Evolutionary conservation across 176 grass and related monocot species (phyloP), one percentile per base, ranked within the genome.

Genomic region (Phragmites australis): DNA sequence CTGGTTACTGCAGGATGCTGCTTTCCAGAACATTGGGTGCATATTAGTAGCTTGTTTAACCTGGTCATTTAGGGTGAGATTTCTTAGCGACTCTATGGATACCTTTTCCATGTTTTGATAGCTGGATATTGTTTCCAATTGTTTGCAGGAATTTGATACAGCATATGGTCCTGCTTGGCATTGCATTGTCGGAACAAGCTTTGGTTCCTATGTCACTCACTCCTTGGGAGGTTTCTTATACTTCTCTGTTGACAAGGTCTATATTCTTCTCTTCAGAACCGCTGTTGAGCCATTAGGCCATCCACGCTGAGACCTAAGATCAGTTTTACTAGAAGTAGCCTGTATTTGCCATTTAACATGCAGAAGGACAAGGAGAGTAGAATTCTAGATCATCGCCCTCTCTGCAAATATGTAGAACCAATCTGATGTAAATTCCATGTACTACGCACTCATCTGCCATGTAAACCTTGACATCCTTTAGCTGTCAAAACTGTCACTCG

Each of bases 121-220:
- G 23, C 9, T 72, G 14, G 40, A 64, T 81, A 63, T 5, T 75
- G 57, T 22, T 80, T 68, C 30, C 46, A 78, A 77, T 65, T 80
- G 2, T 22, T 86, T 78, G 44, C 86, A 91, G 88, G 92, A 94
- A 64, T 91, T 94, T 10, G 92, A 94, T 58, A 75, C 72, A 0
- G 26, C 83, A n/a, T 91, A 94, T 13, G 88, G 86, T 18, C 86
- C 92, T 64, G 92, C 88, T 84, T 94, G 88, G 88, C 88, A 94
- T 70, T 94, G 92, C 67, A 94, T 94, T 51, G 88, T 94, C 21
- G 92, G 92, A 42, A 89, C 88, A 16, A 89, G 86, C 82, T 91
- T 94, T 79, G 88, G 92, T 23, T 94, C 92, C 8, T 94, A 89
- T 15, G 92, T 94, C 46, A 91, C 92, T 17, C 86, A 91, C 75